These are phyloP conservation scores for Helicocarpus griseus DNA, from an alignment of 2,329 filamentous ascomycete genomes.

Conservation along the genomic window DNA sequence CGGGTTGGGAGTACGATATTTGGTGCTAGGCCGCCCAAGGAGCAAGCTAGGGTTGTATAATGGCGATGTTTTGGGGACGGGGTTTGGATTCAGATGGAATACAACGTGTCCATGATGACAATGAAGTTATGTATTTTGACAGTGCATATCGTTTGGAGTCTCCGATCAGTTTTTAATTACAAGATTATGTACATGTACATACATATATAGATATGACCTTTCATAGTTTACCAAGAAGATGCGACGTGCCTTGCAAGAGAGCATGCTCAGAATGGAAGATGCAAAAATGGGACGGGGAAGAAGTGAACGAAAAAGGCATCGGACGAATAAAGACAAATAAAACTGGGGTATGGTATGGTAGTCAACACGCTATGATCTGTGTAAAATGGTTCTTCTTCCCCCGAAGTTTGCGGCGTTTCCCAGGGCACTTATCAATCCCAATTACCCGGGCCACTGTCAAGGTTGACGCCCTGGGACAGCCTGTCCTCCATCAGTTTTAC, in stretches of 20 bases:
- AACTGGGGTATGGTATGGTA: neutral
- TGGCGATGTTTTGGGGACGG: too few relatives aligned
- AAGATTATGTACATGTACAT: conserved; percentile 4
- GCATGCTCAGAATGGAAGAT: too few relatives aligned
- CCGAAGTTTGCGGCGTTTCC: neutral
- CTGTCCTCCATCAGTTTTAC: conserved; percentile 82
- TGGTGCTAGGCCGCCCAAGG: conserved; percentile 67
- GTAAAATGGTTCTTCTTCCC: neutral
- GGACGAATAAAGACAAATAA: neutral
- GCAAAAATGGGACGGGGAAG: too few relatives aligned
- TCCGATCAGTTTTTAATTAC: neutral
- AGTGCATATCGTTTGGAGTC: neutral
- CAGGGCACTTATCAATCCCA: neutral
- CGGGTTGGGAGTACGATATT: conserved; percentile 92
- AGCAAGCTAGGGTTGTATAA: conserved; percentile 58
- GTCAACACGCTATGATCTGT: neutral
- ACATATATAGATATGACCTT: conserved; percentile 4
- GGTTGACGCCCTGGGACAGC: conserved; percentile 46
- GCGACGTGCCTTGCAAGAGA: neutral
- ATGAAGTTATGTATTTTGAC: neutral
- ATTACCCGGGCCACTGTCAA: conserved; percentile 10
- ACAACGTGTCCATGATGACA: neutral
- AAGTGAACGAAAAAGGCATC: neutral
- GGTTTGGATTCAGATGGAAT: neutral
- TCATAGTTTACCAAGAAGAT: neutral